Conservation (phyloP, 2,329 filamentous ascomycete genomes). For the Sporothrix luriei region DNA sequence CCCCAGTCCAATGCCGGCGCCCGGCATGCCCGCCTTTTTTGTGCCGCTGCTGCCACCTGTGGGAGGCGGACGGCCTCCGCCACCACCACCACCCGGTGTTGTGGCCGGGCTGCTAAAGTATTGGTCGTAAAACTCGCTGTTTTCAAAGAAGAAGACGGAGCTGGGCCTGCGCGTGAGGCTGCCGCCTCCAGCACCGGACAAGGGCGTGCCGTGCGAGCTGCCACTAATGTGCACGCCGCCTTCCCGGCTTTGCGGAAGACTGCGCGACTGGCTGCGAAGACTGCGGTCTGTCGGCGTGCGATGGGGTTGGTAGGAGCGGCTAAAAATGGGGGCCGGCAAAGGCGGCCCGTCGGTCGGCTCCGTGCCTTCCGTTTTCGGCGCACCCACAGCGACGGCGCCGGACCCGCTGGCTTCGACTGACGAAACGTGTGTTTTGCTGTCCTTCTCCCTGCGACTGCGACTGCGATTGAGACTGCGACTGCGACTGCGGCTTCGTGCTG, state of each 20-base stretch:
- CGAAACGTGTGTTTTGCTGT: background rate
- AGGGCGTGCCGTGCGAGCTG: background rate
- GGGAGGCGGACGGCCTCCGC: background rate
- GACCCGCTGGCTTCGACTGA: background rate
- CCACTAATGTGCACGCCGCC: background rate
- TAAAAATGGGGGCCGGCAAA: background rate
- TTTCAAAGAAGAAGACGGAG: conserved; percentile 37
- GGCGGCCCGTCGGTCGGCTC: background rate
- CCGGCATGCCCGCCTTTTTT: conserved; percentile 16
- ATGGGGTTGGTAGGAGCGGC: background rate
- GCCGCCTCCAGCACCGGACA: background rate
- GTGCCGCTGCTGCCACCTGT: background rate
- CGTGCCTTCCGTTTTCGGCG: background rate
- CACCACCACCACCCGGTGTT: background rate
- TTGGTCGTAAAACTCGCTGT: conserved; percentile 37
- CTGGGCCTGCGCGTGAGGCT: conserved; percentile 33
- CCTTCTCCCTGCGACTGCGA: conserved; percentile 2
- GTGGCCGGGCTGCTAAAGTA: conserved; percentile 30
- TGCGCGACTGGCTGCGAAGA: conserved; percentile 38
- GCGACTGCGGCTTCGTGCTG: conserved; percentile 33
- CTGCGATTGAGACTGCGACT: conserved; percentile 6
- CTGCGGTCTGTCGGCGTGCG: conserved; percentile 40
- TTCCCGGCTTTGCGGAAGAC: conserved; percentile 1
- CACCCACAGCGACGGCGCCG: background rate
- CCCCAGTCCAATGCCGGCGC: conserved; percentile 21